Evolutionary conservation across 2,329 filamentous ascomycete species (phyloP), one percentile per base, ranked within the genome.

Genomic region (Penicillium aurantiogriseum): DNA sequence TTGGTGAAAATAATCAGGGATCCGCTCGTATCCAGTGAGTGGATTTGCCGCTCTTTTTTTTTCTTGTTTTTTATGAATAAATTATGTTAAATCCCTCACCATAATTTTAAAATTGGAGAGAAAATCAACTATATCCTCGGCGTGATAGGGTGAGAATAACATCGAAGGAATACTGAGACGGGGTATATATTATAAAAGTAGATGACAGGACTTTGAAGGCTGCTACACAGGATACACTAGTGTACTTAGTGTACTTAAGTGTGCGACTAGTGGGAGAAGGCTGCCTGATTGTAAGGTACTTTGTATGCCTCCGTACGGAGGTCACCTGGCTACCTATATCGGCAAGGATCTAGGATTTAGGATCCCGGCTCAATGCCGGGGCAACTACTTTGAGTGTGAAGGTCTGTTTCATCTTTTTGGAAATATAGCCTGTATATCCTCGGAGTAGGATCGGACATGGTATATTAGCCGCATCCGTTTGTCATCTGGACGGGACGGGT

Each of bases 21-120:
- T 46, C 39, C 50, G 50, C 50, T 51, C 29, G 17, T 33, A 27
- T 42, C 11, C 27, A 19, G 35, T 25, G 33, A 27, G 25, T 31
- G 40, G 40, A 3, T 38, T 54, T 39, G n/a, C 42, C 27, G 40
- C 19, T 25, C 19, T 23, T 8, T 38, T 53, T 46, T 5, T 6
- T 1, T 10, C 21, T 21, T 23, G 4, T 7, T 7, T 21, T n/a
- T 43, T 25, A 31, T 8, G 11, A 42, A 42, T 43, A 31, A 23
- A 23, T 31, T 25, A 31, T 43, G 15, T 33, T 36, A 55, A 55
- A 56, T 56, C 46, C 53, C 53, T 56, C 53, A 54, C 17, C 11
- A 2, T 27, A 21, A 39, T 23, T 23, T 42, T 33, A 15, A 33
- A 39, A 54, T 19, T 33, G 21, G 29, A 43, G 42, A 25, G 23